Evolutionary conservation across 1,284 basidiomycete species (phyloP).

Genomic region (Ganoderma multipileum): DNA sequence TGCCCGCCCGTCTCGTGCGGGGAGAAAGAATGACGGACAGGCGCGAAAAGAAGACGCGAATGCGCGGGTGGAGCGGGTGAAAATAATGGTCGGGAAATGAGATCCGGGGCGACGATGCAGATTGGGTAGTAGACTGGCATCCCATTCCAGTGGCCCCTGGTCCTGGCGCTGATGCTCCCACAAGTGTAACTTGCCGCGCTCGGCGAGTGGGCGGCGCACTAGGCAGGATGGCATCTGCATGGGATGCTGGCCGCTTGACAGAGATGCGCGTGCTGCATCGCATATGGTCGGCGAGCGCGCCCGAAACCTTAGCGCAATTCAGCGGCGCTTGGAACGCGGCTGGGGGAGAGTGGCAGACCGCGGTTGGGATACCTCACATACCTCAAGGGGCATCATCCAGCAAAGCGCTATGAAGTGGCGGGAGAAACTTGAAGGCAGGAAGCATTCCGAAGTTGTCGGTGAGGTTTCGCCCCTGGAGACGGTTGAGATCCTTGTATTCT

Average conservation of each 20-base stretch:
- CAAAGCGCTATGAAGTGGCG: background rate
- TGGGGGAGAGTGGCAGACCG: slow-evolving; percentile 8
- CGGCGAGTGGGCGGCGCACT: slow-evolving; percentile 1
- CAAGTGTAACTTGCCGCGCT: background rate
- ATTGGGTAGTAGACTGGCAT: slow-evolving; percentile 3
- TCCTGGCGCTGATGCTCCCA: slow-evolving; percentile 10
- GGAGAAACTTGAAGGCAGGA: background rate
- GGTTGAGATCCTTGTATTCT: slow-evolving; percentile 4
- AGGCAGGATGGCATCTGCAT: background rate
- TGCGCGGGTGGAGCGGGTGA: slow-evolving; percentile 1
- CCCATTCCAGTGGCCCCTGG: background rate
- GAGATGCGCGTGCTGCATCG: background rate
- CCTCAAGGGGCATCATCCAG: slow-evolving; percentile 19
- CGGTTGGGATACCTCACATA: slow-evolving; percentile 11
- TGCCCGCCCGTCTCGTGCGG: background rate
- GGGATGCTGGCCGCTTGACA: background rate
- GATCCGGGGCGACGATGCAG: slow-evolving; percentile 26
- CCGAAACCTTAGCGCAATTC: slow-evolving; percentile 20
- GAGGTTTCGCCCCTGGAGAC: slow-evolving; percentile 24
- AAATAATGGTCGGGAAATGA: slow-evolving; percentile 12
- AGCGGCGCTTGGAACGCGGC: slow-evolving; percentile 20
- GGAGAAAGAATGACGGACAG: background rate
- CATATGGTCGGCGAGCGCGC: background rate
- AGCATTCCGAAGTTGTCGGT: background rate
- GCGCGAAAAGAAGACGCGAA: slow-evolving; percentile 4